Base-by-base conservation (phyloP, 768 basidiomycete genomes). In the Phlebiopsis flavidoalba region DNA sequence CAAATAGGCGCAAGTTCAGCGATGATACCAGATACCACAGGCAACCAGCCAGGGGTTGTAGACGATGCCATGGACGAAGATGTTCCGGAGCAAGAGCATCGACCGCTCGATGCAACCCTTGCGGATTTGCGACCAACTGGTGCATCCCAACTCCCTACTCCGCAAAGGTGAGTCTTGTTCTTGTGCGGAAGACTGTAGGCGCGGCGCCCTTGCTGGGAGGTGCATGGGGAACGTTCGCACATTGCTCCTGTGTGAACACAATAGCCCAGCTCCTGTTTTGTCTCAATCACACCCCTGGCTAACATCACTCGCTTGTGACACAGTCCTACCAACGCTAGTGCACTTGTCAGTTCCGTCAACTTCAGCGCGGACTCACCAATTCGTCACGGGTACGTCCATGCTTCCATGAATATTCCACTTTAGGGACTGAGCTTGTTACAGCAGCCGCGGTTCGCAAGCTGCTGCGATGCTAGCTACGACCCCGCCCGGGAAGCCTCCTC, bases 271-370 rank as follows among this genome's bases (percentile, higher is more conserved):
- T 53, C 50, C 52, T 36, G 17, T 15, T 53, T 17, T 35, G 5
- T 36, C 31, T 36, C 46, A 3, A 12, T 5, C 11, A 37, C 59
- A 52, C 21, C 21, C 24, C 37, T 40, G 8, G 43, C 54, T 37
- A 26, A 11, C 21, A 31, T 31, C 26, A 31, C 26, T 31, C 26
- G 26, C 26, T 31, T 31, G 26, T 6, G 26, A 3, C 6, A 60
- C 52, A 77, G 77, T 57, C 76, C 77, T 21, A 71, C 65, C 64
- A 72, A 73, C 60, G 53, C 73, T 40, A 54, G 66, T 43, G 67
- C 70, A 43, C 75, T 75, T 64, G 69, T 70, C 8, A 52, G 59
- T 7, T 54, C 64, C 15, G 53, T 59, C 40, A 55, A 54, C 31
- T 45, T 52, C 31, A 51, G 57, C n/a, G 55, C 61, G 59, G 59